Evolutionary conservation across 2,329 filamentous ascomycete genomes (phyloP).

Genomic region (Parastagonospora avenae): DNA sequence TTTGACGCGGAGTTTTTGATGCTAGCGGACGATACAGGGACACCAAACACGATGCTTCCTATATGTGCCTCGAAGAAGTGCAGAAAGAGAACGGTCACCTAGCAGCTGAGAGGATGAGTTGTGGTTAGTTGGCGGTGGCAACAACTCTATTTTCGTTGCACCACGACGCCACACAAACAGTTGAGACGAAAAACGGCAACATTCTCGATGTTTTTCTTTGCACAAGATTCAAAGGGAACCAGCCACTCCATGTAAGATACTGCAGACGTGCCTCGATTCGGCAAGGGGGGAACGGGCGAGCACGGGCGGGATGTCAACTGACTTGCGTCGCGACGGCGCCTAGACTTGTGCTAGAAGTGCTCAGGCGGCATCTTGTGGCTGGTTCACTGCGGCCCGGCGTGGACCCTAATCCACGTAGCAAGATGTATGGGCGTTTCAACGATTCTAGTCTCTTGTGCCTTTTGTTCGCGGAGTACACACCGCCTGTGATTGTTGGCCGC

Average conservation of each 20-base stretch:
- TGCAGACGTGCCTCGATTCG: not conserved
- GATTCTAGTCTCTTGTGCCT: too few relatives aligned
- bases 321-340: too few relatives aligned
- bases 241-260: constrained; percentile 2
- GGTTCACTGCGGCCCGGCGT: not conserved
- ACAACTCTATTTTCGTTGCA: not conserved
- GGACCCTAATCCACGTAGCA: not conserved
- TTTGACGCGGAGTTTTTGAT: not conserved
- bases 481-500: not conserved
- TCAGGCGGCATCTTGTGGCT: not conserved
- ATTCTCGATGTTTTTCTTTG: not conserved
- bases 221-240: not conserved
- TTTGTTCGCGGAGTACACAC: not conserved
- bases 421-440: too few relatives aligned
- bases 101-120: too few relatives aligned
- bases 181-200: not conserved
- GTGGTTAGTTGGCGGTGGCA: not conserved
- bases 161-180: too few relatives aligned
- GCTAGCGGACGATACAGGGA: not conserved
- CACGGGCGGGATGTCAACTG: not conserved
- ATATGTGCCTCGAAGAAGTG: not conserved
- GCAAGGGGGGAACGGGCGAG: not conserved
- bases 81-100: too few relatives aligned
- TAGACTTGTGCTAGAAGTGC: too few relatives aligned
- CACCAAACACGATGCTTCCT: not conserved